A percentile compares a stretch with the other conserved stretches of the same genome.
Evolutionary conservation across 371 early-diverging fungal species (phyloP).

Genomic region (Choanephora cucurbitarum): DNA sequence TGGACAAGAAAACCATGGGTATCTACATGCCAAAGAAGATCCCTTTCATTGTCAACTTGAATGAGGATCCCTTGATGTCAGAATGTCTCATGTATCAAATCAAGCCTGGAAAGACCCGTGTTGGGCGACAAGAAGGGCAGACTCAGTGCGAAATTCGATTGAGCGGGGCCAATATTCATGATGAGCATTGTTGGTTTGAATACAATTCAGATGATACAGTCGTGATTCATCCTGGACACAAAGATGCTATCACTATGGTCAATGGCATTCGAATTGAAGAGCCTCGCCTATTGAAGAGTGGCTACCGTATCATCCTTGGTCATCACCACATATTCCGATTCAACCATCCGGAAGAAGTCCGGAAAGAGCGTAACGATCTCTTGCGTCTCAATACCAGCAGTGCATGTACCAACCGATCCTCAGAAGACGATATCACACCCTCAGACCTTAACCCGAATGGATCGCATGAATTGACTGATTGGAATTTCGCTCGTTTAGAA

Average conservation of each 20-base stretch:
- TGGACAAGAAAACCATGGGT: conserved; percentile 76
- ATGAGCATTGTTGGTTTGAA: conserved; percentile 79
- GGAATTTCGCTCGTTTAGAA: conserved; percentile 79
- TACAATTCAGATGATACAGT: conserved; percentile 54
- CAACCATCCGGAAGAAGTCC: conserved; percentile 85
- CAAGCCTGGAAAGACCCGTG: conserved; percentile 74
- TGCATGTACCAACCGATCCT: conserved; percentile 12
- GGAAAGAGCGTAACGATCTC: conserved; percentile 68
- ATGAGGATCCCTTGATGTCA: conserved; percentile 89
- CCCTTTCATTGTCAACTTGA: conserved; percentile 89
- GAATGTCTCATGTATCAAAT: conserved; percentile 90
- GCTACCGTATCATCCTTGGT: conserved; percentile 83
- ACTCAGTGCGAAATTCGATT: conserved; percentile 68
- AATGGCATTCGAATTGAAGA: conserved; percentile 72
- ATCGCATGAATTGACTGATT: conserved; percentile 62
- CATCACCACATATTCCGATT: conserved; percentile 83
- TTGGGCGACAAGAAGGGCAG: conserved; percentile 58
- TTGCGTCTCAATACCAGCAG: conserved; percentile 25
- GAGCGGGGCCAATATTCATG: conserved; percentile 70
- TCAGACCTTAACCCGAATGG: conserved; percentile 48
- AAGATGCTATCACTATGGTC: conserved; percentile 69
- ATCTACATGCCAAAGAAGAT: conserved; percentile 80
- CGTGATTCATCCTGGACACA: conserved; percentile 57
- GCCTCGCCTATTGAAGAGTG: conserved; percentile 66
- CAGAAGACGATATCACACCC: conserved; percentile 12